Evolutionary conservation across 164 flowering plant species (phyloP).

Genomic region (Magnolia sinica): DNA sequence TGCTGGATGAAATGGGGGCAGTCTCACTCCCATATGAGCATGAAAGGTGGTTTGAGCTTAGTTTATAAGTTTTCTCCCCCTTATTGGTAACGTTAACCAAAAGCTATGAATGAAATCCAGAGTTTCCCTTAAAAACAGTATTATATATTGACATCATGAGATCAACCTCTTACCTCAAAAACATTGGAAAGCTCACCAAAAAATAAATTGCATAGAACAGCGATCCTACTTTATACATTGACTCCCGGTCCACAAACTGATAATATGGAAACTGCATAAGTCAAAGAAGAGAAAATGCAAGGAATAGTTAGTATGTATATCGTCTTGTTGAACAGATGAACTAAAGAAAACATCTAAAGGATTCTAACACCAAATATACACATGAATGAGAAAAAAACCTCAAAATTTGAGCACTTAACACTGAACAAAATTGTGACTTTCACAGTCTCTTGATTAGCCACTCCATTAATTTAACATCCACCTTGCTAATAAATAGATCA

Average conservation of each 20-base stretch:
- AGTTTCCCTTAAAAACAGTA: background rate
- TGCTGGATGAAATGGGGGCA: background rate
- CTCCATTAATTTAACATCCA: too few species aligned
- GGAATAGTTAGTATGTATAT: background rate
- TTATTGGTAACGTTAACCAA: background rate
- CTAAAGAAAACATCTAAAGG: background rate
- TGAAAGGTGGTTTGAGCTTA: background rate
- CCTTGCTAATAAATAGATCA: too few species aligned
- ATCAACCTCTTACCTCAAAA: conserved; percentile 63
- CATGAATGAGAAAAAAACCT: too few species aligned
- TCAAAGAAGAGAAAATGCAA: background rate
- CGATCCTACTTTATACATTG: conserved; percentile 94
- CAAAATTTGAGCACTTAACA: too few species aligned
- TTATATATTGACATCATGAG: background rate
- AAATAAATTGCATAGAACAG: conserved; percentile 97
- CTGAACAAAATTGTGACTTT: background rate
- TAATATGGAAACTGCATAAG: conserved; percentile 93
- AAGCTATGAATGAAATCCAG: too few species aligned
- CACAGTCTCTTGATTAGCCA: too few species aligned
- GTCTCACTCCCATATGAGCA: background rate
- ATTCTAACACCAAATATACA: too few species aligned
- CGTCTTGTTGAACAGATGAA: background rate
- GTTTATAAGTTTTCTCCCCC: background rate
- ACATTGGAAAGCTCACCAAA: conserved; percentile 97
- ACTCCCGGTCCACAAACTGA: conserved; percentile 77